Conservation (phyloP, 2,329 filamentous ascomycete species). For the Eutypella sp. region DNA sequence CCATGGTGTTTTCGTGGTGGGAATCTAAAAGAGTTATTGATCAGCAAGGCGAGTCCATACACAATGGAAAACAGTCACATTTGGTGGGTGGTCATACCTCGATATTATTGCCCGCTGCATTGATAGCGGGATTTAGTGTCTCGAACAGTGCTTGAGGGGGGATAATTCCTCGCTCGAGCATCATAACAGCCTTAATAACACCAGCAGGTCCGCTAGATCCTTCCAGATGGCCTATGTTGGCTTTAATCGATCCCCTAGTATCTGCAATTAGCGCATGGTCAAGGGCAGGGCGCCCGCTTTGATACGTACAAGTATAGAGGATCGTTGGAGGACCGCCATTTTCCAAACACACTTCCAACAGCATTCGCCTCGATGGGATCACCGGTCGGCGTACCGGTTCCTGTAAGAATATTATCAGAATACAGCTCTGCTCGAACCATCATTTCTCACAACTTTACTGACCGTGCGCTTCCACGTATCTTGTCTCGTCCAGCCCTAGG, state of each 20-base stretch:
- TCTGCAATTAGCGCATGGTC: background rate
- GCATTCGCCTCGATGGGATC: background rate
- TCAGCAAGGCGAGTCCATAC: too few species aligned
- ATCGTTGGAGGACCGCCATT: background rate
- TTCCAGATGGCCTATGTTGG: background rate
- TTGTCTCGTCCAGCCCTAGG: constrained; percentile 15
- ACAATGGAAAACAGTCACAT: too few species aligned
- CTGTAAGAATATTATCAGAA: background rate
- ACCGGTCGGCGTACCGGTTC: background rate
- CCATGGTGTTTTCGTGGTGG: too few species aligned
- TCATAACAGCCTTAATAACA: background rate
- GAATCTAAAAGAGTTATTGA: too few species aligned
- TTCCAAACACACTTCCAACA: background rate
- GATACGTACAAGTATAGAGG: background rate
- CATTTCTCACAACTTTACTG: constrained; percentile 5
- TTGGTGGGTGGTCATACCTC: too few species aligned
- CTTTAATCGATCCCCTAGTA: background rate
- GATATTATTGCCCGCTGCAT: too few species aligned
- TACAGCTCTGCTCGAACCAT: background rate
- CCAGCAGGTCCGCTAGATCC: background rate
- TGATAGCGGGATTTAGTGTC: too few species aligned
- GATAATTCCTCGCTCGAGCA: background rate
- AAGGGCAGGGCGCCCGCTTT: background rate
- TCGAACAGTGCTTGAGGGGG: constrained; percentile 10
- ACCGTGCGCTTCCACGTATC: constrained; percentile 30